Base-by-base conservation (phyloP, 1,284 basidiomycete genomes). In the Heterobasidion occidentale region DNA sequence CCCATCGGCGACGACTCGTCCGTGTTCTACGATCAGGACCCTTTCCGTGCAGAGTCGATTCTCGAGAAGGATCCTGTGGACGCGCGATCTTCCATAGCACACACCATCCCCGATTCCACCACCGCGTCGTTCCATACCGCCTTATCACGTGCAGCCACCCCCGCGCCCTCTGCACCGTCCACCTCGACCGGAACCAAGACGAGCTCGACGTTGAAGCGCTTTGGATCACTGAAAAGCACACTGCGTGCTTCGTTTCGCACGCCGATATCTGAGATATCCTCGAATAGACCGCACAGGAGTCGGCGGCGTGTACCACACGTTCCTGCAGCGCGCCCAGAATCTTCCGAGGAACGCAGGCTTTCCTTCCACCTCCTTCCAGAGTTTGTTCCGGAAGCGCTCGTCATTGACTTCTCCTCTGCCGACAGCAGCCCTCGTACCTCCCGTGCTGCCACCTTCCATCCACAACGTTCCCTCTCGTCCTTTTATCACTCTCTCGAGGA, bases 21-120 rank as follows among this genome's bases (percentile, higher is more conserved):
- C 36, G 61, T 66, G 6, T 63, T 76, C 71, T 60, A 75, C 73
- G 62, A 76, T 63, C 56, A 64, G 70, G 67, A 77, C 67, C 63
- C 70, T 1, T 71, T 68, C 57, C 59, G 64, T 27, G 62, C 60
- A 42, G 61, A 61, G 34, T 59, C 56, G 17, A 50, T 51, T 47
- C 56, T 53, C 36, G 56, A 56, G 20, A 36, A 54, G 15, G 56
- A 58, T 19, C 33, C 27, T 7, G 38, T 34, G 2, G 52, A 60
- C 34, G 58, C 60, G 15, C 55, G 38, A n/a, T 46, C 51, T 17
- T 58, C 61, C 1, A 19, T 59, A 9, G 34, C 27, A 46, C 54
- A 55, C 17, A 36, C 35, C 7, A 57, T 59, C 12, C 46, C 51
- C 19, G 57, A 60, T 12, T 56, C 53, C 14, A 57, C 53, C 6